Evolutionary conservation across 164 flowering plant genomes (phyloP).

Genomic region (Macadamia tetraphylla): DNA sequence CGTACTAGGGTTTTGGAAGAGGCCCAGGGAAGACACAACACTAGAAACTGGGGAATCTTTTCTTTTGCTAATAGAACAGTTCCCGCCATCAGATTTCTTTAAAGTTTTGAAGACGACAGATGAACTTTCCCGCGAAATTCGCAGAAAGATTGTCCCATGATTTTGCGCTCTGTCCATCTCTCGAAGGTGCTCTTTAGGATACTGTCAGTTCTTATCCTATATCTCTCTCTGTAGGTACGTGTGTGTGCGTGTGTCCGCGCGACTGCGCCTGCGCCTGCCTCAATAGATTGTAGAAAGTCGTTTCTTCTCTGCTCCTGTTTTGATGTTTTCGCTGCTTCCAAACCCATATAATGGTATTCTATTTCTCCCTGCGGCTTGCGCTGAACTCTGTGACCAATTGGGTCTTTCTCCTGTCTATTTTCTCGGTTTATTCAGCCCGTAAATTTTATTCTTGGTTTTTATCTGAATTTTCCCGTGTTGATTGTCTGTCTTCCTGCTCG

Average conservation of each 20-base stretch:
- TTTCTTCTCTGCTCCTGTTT: not conserved
- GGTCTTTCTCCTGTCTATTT: not conserved
- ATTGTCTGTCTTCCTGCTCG: not conserved
- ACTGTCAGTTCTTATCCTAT: slow-evolving; percentile 7
- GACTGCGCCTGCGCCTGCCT: too few relatives aligned
- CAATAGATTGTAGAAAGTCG: too few relatives aligned
- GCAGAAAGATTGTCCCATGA: slow-evolving; percentile 23
- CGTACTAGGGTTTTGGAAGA: too few relatives aligned
- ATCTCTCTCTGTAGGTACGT: not conserved
- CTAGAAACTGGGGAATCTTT: too few relatives aligned
- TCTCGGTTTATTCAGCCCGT: not conserved
- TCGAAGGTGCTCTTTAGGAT: slow-evolving; percentile 28
- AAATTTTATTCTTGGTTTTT: not conserved
- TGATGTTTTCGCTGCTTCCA: not conserved
- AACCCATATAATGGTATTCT: not conserved
- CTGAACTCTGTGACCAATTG: not conserved
- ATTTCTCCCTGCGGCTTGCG: not conserved
- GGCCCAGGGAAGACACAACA: too few relatives aligned
- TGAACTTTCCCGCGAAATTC: slow-evolving; percentile 33
- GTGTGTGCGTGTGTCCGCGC: too few relatives aligned
- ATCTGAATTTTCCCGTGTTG: not conserved
- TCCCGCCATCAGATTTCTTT: not conserved
- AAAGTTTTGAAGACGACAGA: slow-evolving; percentile 7
- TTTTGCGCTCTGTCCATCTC: slow-evolving; percentile 10
- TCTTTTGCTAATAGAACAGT: too few relatives aligned